Base-by-base conservation (phyloP, 1,139 yeast species). In the Candida sp. region DNA sequence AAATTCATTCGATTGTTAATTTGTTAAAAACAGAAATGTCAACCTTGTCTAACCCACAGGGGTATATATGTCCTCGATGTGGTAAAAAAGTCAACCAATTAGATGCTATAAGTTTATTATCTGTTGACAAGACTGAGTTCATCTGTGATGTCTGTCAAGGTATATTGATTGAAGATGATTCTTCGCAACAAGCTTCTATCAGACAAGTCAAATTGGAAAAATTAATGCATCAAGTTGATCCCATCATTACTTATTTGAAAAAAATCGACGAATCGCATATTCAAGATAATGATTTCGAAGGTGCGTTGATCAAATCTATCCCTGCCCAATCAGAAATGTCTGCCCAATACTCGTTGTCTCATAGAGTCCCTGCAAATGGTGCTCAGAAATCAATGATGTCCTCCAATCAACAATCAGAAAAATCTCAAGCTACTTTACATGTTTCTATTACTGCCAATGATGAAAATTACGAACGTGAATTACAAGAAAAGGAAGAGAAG, bases 391-490 rank as follows among this genome's bases (percentile, higher is more conserved):
- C 61, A 36, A 60, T 57, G 42, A 58, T 62, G 54, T 57, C 68
- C 27, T 61, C 63, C 40, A 60, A 70, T 22, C 58, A 65, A 40
- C 66, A 66, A 43, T 73, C 75, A 9, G 59, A 70, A 44, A 69
- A 65, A 61, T 71, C 83, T 7, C 82, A 79, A 57, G 83, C 97
- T 22, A 85, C 96, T 1, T 76, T 91, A 51, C 93, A 89, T 60
- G 96, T 95, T 50, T 85, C 89, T 49, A 90, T 93, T 61, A 87
- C 97, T 4, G 91, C 97, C 2, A 89, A 86, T 57, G 95, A 87
- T 60, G 97, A 90, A 58, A 82, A 83, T 49, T 79, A 81, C 51
- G 83, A 78, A 55, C 73, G 79, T 45, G 90, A 84, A 57, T 75
- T 79, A 53, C 77, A 75, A 60, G 87, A 80, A 52, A 77, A 80